phyloP scores from a whole-genome alignment of 495 filamentous ascomycete genomes.

The Hyaloscypha finlandica region DNA sequence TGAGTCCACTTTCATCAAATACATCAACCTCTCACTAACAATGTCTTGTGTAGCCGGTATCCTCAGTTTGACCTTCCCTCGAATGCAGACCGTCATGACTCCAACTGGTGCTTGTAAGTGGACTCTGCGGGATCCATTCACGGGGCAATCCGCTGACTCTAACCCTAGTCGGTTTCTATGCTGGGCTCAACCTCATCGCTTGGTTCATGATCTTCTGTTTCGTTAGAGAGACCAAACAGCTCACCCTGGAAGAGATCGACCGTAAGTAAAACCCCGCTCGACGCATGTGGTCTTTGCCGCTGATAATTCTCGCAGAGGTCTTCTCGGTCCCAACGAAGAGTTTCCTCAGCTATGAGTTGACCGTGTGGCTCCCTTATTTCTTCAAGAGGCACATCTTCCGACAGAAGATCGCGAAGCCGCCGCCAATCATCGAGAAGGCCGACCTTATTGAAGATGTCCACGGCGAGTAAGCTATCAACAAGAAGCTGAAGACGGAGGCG shows the following conservation, averaged over 20 bases:
- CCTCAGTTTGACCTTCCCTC: slow-evolving; percentile 59
- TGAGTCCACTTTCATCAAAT: not conserved
- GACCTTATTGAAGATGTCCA: not conserved
- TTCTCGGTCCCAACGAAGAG: slow-evolving; percentile 54
- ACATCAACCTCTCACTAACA: slow-evolving; percentile 43
- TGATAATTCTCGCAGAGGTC: slow-evolving; percentile 30
- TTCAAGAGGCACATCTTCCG: slow-evolving; percentile 56
- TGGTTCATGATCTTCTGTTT: slow-evolving; percentile 58
- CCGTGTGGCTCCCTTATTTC: slow-evolving; percentile 43
- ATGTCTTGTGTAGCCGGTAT: slow-evolving; percentile 43
- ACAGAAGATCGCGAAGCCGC: slow-evolving; percentile 47
- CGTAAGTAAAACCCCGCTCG: not conserved
- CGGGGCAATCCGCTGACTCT: not conserved
- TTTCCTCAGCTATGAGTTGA: slow-evolving; percentile 49
- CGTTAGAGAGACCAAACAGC: slow-evolving; percentile 57
- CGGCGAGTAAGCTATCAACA: not conserved
- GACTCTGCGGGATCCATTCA: not conserved
- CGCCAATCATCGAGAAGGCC: slow-evolving; percentile 28
- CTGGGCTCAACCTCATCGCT: slow-evolving; percentile 58
- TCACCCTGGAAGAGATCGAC: slow-evolving; percentile 45
- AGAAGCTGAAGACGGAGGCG: too few relatives aligned
- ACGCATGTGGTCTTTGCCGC: not conserved
- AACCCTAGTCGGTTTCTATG: slow-evolving; percentile 47
- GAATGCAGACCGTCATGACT: slow-evolving; percentile 48
- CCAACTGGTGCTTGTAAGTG: slow-evolving; percentile 54